Evolutionary conservation across 2,329 filamentous ascomycete genomes (phyloP).

Genomic region (Aureobasidium sp.): DNA sequence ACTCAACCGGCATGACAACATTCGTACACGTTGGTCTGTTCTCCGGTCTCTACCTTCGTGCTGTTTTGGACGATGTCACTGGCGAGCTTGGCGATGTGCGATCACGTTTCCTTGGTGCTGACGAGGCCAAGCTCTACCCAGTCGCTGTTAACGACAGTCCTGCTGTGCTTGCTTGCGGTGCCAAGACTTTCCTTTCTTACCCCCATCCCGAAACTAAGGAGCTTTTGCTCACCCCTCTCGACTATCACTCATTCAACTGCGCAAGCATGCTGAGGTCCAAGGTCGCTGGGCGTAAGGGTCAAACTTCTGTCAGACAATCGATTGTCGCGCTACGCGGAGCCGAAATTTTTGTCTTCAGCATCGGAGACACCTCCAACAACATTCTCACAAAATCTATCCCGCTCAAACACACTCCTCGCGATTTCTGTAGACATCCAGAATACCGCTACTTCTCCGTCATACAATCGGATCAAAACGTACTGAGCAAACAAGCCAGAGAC

Average conservation of each 20-base stretch:
- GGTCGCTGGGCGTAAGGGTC: conserved; percentile 58
- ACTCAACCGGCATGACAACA: conserved; percentile 80
- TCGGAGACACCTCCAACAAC: conserved; percentile 18
- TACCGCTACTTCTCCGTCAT: conserved; percentile 89
- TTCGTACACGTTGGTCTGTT: conserved; percentile 95
- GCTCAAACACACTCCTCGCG: conserved; percentile 82
- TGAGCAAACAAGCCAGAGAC: conserved; percentile 71
- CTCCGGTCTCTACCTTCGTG: conserved; percentile 92
- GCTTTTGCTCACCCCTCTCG: conserved; percentile 87
- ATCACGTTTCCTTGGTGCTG: conserved; percentile 88
- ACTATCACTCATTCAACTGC: conserved; percentile 82
- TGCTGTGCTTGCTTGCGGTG: conserved; percentile 83
- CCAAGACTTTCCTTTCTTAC: conserved; percentile 93
- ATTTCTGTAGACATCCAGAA: conserved; percentile 80
- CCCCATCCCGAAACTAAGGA: conserved; percentile 78
- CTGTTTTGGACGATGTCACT: conserved; percentile 88
- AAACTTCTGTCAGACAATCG: conserved; percentile 58
- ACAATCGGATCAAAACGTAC: conserved; percentile 85
- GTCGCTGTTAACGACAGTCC: conserved; percentile 81
- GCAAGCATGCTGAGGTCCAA: conserved; percentile 78
- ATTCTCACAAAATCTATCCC: conserved; percentile 42
- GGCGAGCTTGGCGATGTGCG: conserved; percentile 92
- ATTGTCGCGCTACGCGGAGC: conserved; percentile 83
- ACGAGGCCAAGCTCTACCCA: conserved; percentile 80
- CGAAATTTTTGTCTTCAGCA: conserved; percentile 20